These are phyloP conservation scores for Ambrosia artemisiifolia DNA, from an alignment of 129 eudicot genomes.

Conservation along the genomic window DNA sequence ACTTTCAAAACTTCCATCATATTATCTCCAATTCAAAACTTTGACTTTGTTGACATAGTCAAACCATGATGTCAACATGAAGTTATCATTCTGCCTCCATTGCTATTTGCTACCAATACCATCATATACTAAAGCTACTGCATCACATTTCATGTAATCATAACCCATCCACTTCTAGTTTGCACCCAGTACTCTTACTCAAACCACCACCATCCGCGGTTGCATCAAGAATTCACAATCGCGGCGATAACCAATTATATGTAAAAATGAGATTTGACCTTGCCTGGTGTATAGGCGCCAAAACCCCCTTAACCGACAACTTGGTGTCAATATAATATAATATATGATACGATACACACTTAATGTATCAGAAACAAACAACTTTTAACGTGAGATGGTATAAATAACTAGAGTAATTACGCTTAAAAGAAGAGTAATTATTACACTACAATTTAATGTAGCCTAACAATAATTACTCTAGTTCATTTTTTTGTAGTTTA, in stretches of 20 bases:
- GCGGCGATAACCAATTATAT: not conserved
- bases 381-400: too few species aligned
- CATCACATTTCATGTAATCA: not conserved
- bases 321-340: not conserved
- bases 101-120: not conserved
- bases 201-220: not conserved
- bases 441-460: too few species aligned
- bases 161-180: not conserved
- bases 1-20: constrained; percentile 31
- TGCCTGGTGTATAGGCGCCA: not conserved
- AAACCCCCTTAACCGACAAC: not conserved
- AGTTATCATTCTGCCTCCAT: not conserved
- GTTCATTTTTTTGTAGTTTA: too few species aligned
- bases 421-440: too few species aligned
- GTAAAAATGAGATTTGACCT: not conserved
- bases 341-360: not conserved
- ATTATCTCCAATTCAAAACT: constrained; percentile 7
- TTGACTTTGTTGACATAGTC: constrained; percentile 21
- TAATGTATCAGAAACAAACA: too few species aligned
- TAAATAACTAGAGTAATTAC: too few species aligned
- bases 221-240: too few species aligned
- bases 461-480: too few species aligned
- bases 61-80: constrained; percentile 27
- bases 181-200: not conserved
- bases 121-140: constrained; percentile 8